Percentiles rank a stretch among this genome's conserved stretches.
These are phyloP conservation scores for Blastosporella zonata DNA, from an alignment of 1,284 basidiomycete species.

Conservation along the genomic window DNA sequence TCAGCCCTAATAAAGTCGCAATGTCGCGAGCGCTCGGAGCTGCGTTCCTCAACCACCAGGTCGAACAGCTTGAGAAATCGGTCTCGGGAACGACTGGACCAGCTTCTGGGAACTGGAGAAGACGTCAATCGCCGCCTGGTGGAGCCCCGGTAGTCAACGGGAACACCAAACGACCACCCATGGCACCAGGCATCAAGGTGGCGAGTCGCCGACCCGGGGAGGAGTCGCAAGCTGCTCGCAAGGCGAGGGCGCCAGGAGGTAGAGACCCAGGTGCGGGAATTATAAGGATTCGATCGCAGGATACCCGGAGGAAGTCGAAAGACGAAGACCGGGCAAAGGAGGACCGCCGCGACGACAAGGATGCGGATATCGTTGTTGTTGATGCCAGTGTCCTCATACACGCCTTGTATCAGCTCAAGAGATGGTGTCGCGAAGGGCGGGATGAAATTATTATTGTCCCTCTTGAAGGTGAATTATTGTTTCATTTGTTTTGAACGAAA, in stretches of 20 bases:
- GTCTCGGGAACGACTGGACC: constrained; percentile 45
- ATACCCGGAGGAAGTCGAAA: constrained; percentile 31
- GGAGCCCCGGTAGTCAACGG: constrained; percentile 14
- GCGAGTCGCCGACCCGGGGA: constrained; percentile 34
- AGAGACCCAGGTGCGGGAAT: constrained; percentile 19
- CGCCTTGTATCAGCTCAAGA: constrained; percentile 77
- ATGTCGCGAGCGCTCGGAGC: constrained; percentile 82
- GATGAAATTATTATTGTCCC: constrained; percentile 78
- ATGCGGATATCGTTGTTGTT: constrained; percentile 75
- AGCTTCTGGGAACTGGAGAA: constrained; percentile 58
- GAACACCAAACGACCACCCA: constrained; percentile 22
- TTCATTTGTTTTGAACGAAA: not conserved
- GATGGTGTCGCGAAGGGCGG: constrained; percentile 72
- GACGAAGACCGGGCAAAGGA: constrained; percentile 30
- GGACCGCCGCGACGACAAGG: constrained; percentile 35
- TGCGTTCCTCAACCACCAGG: constrained; percentile 79
- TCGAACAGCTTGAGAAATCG: constrained; percentile 77
- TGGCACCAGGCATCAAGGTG: constrained; percentile 28
- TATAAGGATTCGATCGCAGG: constrained; percentile 1
- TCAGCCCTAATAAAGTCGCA: constrained; percentile 54
- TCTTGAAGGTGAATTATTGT: constrained; percentile 70
- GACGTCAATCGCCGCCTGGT: constrained; percentile 30
- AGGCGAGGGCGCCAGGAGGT: constrained; percentile 23
- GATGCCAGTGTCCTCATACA: constrained; percentile 88
- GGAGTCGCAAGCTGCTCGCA: constrained; percentile 27